A percentile compares a stretch with the other conserved stretches of the same genome.
Conservation (phyloP, 2,329 filamentous ascomycete genomes). For the Thielaviopsis musarum region DNA sequence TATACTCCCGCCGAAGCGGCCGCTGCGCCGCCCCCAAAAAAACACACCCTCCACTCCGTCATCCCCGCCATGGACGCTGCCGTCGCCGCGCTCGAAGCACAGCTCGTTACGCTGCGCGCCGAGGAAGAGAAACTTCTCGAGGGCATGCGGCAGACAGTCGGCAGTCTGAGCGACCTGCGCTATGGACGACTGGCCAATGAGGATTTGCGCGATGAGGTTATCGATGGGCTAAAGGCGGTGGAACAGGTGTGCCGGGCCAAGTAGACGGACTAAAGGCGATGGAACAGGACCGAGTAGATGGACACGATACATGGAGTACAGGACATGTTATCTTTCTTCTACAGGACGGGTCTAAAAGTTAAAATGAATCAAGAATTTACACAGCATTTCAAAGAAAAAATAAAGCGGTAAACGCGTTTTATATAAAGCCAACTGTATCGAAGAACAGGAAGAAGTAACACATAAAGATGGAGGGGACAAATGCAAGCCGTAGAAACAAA, state of each 20-base stretch:
- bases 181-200: constrained; percentile 58
- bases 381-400: constrained; percentile 8
- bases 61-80: constrained; percentile 54
- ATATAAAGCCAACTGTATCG: neutral
- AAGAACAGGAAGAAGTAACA: neutral
- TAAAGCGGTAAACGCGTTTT: neutral
- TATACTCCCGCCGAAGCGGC: constrained; percentile 32
- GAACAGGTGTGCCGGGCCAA: constrained; percentile 8
- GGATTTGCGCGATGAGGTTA: constrained; percentile 46
- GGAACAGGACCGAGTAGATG: too few relatives aligned
- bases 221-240: constrained; percentile 47
- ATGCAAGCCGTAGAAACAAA: neutral
- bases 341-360: too few relatives aligned
- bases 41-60: constrained; percentile 47
- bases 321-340: neutral
- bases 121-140: constrained; percentile 45
- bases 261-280: neutral
- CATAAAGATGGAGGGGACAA: neutral
- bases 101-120: constrained; percentile 47
- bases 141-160: constrained; percentile 48
- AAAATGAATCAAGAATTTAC: neutral
- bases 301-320: constrained; percentile 2
- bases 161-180: constrained; percentile 62
- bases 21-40: constrained; percentile 23
- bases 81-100: constrained; percentile 44